Base-by-base conservation (phyloP, 225 moss, liverwort and hornwort genomes). In the Asterella californica region DNA sequence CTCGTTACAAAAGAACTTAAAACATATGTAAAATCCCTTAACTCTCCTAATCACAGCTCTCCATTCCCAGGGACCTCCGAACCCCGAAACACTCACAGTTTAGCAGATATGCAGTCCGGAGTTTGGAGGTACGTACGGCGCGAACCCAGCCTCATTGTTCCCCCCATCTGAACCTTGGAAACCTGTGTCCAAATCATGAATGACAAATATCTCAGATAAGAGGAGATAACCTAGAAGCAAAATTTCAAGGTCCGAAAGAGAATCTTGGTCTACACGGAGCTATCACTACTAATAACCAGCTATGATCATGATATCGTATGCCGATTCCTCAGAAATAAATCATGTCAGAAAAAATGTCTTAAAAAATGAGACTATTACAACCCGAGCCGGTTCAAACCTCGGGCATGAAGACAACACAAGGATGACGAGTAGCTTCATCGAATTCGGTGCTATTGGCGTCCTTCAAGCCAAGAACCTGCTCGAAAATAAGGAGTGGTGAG, bases 371-470 rank as follows among this genome's bases (percentile, higher is more conserved):
- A 14, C 42, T 42, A 42, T 42, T 42, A 42, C 42, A 4, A 12
- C 37, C 45, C 42, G 12, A 74, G 24, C 45, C 18, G 25, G 24
- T 48, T 60, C 76, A 70, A 6, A 97, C 97, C 93, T 99, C 97
- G 36, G 97, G 97, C 97, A 99, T 99, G 77, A 93, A 95, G 81
- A 99, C 93, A 69, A 99, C 86, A 88, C 95, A 95, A 29, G 97
- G 97, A 84, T 92, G 88, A 42, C 90, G 89, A 47, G 97, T 95
- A 47, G 94, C 94, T 65, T 86, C 85, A 84, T 95, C 92, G 64
- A 99, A 99, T 81, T 99, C 97, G 21, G 95, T 99, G 83, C 97
- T 99, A 53, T 93, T 99, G 6, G 97, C 97, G 60, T 87, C 85
- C 70, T 83, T 82, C 81, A 99, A 46, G 70, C 92, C 95, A 42